Base-by-base conservation (phyloP, 768 basidiomycete genomes). In the Sarcomyxa edulis region DNA sequence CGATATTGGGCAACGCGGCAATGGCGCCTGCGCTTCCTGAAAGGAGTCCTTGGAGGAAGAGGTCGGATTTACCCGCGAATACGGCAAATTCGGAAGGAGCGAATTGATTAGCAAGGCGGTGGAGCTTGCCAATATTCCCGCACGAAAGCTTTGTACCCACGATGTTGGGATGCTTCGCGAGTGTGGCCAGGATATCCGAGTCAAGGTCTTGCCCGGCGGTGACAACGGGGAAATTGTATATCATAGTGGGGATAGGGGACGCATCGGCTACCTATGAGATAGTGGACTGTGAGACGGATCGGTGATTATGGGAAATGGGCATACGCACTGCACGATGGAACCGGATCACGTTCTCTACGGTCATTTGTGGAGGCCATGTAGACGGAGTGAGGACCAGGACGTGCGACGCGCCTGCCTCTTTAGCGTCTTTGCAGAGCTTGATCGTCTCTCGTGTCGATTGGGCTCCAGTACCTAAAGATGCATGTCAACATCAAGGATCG, bases 101-200 rank as follows among this genome's bases (percentile, higher is more conserved):
- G 45, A 78, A 76, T 23, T 72, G 64, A 4, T 78, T 74, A 9
- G 81, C 73, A 30, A 92, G 66, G 12, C 89, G 80, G 38, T 84
- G 78, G 31, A 89, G 76, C 58, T 91, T 93, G 15, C 88, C 87
- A 41, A 93, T 78, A 48, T 80, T 83, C 4, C 83, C 88, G 54
- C 88, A 91, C 22, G 90, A 91, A 16, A 93, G 69, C 61, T 86
- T 92, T 35, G 75, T 79, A 42, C 90, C 90, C 43, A 91, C 83
- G 47, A 89, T 87, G 60, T 92, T 91, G 5, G 84, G 84, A 54
- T 90, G 88, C 31, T 72, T 58, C 3, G 84, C 80, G 23, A 93
- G 71, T 12, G 69, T 64, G 35, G 68, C 68, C 50, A 94, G 72
- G 35, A 72, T 71, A 56, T 92, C 88, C 0, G 87, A 89, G 56